These are phyloP conservation scores for Salix viminalis DNA, from an alignment of 345 rosid species.

Conservation along the genomic window DNA sequence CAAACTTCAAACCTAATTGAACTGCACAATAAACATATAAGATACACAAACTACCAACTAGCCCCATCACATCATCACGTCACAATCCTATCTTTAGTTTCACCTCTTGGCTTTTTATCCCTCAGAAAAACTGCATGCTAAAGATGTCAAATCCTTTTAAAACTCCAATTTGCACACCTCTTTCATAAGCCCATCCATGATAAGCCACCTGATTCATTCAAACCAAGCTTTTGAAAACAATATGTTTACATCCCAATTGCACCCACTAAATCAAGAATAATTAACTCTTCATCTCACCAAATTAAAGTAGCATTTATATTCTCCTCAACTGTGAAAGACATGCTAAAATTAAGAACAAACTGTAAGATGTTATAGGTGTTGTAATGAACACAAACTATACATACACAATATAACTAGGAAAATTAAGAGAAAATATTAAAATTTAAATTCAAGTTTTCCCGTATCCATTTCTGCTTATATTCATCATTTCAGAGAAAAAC, in stretches of 20 bases:
- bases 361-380: neutral
- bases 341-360: neutral
- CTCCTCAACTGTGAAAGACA: neutral
- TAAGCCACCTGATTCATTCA: neutral
- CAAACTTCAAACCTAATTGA: neutral
- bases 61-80: neutral
- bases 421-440: neutral
- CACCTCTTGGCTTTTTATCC: neutral
- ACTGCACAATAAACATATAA: neutral
- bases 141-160: neutral
- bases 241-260: neutral
- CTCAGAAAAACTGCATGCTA: neutral
- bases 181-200: neutral
- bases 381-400: neutral
- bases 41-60: neutral
- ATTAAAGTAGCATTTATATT: neutral
- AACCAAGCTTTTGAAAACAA: neutral
- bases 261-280: neutral
- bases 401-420: neutral
- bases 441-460: neutral
- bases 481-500: neutral
- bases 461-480: neutral
- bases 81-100: neutral
- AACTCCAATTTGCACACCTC: neutral
- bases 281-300: neutral